Percentiles rank a stretch among this genome's conserved stretches.
These are phyloP conservation scores for Russula sp. DNA, from an alignment of 768 basidiomycete species.

Conservation along the genomic window DNA sequence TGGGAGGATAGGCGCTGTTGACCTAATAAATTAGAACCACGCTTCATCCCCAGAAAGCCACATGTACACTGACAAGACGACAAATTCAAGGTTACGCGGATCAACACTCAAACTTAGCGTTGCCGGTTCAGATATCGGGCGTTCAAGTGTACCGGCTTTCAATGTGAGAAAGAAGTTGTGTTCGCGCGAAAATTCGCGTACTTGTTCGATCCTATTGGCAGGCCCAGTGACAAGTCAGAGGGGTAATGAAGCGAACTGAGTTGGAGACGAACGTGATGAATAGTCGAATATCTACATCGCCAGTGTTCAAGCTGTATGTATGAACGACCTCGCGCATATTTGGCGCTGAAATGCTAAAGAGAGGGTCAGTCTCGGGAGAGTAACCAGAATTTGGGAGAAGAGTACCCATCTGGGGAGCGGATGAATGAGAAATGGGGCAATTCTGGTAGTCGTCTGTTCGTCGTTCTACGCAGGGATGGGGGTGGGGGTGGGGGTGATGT, in stretches of 20 bases:
- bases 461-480: neutral
- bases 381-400: neutral
- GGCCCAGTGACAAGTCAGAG: neutral
- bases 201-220: conserved; percentile 14
- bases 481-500: neutral
- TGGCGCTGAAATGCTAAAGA: neutral
- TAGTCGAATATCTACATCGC: conserved; percentile 11
- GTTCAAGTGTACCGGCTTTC: conserved; percentile 48
- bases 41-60: neutral
- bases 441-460: conserved; percentile 1
- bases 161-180: conserved; percentile 50
- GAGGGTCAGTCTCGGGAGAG: neutral
- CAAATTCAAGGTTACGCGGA: conserved; percentile 49
- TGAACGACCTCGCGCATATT: conserved; percentile 13
- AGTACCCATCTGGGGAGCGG: neutral
- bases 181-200: conserved; percentile 25
- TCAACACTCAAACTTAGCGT: conserved; percentile 43
- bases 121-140: conserved; percentile 42
- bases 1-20: conserved; percentile 52
- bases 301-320: conserved; percentile 2
- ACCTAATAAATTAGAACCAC: neutral
- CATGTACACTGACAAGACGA: conserved; percentile 45
- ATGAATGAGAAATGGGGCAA: conserved; percentile 1
- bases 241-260: neutral
- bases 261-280: conserved; percentile 17